Evolutionary conservation across 805 yeast species (phyloP), one percentile per base, ranked within the genome.

Genomic region (Saccharomycopsis schoenii): DNA sequence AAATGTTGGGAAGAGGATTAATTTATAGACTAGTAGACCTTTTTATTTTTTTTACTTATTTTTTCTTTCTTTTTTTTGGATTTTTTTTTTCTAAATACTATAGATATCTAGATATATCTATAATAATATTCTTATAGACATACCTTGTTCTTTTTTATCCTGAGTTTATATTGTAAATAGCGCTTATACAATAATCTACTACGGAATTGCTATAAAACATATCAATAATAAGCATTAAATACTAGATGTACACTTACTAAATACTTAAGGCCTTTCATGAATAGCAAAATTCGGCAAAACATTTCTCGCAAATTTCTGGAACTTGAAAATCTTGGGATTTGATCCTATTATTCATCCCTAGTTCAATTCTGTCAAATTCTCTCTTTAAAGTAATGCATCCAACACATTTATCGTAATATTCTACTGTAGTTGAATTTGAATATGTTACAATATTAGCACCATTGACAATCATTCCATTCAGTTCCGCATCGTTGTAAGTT

Each of bases 371-470:
- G 63, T 82, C 86, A 60, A 79, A 76, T 43, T 75, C 74, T 62
- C 88, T 70, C 61, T 83, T 83, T 41, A 83, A 65, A 21, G 83
- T 69, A 0, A 85, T 79, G 70, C 90, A 85, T 1, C 81, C 83
- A 8, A 84, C 64, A 66, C 90, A 85, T 8, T 71, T 70, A 3
- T 76, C 68, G 67, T 72, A 83, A 52, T 71, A 66, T 0, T 66
- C 56, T 58, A 72, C 73, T 1, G 58, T 29, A 0, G 77, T 69
- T 2, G 80, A 77, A 62, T 81, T 79, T 12, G 69, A 72, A 57
- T 67, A 69, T 0, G 83, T 78, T 14, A 85, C 80, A 15, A 82
- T 77, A 66, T 88, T 88, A 69, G 81, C 86, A 10, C 96, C 96
- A 70, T 89, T 90, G 66, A 76, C 72, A 60, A 89, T 80, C 77